These are phyloP conservation scores for Climacium dendroides DNA, from an alignment of 225 moss, liverwort and hornwort species.

Conservation along the genomic window DNA sequence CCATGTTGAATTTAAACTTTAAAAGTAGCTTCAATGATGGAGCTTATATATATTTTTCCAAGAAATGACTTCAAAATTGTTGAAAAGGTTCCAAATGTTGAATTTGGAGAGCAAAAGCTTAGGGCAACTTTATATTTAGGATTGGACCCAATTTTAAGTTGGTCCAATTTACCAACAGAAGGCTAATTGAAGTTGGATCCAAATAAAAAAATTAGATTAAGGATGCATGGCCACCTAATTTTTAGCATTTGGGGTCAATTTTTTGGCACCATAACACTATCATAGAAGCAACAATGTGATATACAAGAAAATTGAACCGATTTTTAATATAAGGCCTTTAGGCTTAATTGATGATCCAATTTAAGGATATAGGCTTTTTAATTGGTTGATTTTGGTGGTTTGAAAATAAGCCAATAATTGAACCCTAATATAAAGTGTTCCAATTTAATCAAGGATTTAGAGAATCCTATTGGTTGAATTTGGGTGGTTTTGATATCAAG, in stretches of 20 bases:
- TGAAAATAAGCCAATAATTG: too few species aligned
- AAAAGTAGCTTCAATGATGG: not conserved
- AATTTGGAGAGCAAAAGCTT: not conserved
- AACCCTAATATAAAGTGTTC: too few species aligned
- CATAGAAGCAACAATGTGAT: not conserved
- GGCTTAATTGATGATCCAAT: not conserved
- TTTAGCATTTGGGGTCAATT: not conserved
- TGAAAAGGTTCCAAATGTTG: not conserved
- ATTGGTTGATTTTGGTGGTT: not conserved
- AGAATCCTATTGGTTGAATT: too few species aligned
- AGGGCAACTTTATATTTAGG: not conserved
- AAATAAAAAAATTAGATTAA: not conserved
- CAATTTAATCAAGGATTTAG: too few species aligned
- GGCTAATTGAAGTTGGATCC: accelerated
- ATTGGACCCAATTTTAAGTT: accelerated
- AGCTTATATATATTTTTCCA: not conserved
- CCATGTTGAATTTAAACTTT: not conserved
- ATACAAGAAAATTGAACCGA: too few species aligned
- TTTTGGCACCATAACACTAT: accelerated
- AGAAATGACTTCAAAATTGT: accelerated
- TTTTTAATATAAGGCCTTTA: not conserved
- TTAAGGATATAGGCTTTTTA: not conserved
- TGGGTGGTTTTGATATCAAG: not conserved
- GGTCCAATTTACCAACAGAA: accelerated
- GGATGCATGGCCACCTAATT: not conserved